Base-by-base conservation (phyloP, 2,329 filamentous ascomycete genomes). In the Cryphonectria parasitica region DNA sequence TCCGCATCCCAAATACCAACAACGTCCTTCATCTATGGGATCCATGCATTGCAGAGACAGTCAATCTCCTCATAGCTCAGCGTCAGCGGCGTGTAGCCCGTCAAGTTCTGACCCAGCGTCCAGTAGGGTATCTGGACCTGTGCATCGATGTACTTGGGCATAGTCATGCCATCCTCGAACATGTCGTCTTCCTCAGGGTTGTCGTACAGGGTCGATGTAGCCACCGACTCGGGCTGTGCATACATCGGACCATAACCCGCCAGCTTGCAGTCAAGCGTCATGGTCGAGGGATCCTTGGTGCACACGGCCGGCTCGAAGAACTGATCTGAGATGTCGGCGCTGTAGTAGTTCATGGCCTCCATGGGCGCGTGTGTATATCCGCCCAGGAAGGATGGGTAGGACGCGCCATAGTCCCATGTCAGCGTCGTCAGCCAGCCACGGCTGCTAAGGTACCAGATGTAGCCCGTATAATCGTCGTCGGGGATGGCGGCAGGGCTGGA, bases 381-480 rank as follows among this genome's bases (percentile, higher is more conserved):
- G 41, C 31, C 61, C 61, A 63, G 19, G 61, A 39, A 63, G 22
- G 34, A 43, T 1, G 34, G 41, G 61, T 39, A 39, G 5, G 61
- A 63, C 5, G 41, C 61, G 17, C 61, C 61, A 4, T 39, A 63
- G 17, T 63, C 22, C 41, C 41, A 43, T 19, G 61, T 63, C 8
- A 63, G 61, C 17, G 61, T 43, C 25, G 34, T 43, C 19, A 63
- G 31, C 41, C 34, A 39, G 34, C 61, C 61, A n/a, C 41, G 34
- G 61, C 61, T 39, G 61, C 61, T 63, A 1, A 63, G 61, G 41
- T 63, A 63, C 61, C 61, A 63, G 31, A 63, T 39, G 6, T 63
- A 63, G 61, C 61, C 28, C 1, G 34, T 4, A 28, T 39, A 63
- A 22, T 62, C 36, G 45, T 52, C 45, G 45, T 22, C 34, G 58